A percentile compares a stretch with the other conserved stretches of the same genome.
Conservation (phyloP, 2,329 filamentous ascomycete genomes). For the Exophiala oligosperma region DNA sequence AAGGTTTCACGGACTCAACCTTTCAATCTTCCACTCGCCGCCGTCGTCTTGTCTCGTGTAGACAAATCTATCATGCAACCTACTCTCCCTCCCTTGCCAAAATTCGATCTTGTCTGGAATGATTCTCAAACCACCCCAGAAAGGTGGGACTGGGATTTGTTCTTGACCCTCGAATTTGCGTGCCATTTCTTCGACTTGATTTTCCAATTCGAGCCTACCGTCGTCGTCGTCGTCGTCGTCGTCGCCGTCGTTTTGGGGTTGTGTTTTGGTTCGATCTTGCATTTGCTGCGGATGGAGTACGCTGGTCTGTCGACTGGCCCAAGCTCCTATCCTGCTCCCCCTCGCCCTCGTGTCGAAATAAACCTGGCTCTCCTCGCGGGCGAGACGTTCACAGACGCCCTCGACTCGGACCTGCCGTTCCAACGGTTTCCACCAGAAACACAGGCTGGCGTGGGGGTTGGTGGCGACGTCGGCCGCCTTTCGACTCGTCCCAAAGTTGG, state of each 20-base stretch:
- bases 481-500: slow-evolving; percentile 79
- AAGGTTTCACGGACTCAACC: slow-evolving; percentile 27
- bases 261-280: no score
- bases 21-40: slow-evolving; percentile 27
- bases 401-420: slow-evolving; percentile 93
- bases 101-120: slow-evolving; percentile 89
- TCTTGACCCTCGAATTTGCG: slow-evolving; percentile 71
- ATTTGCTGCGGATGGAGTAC: slow-evolving; percentile 56
- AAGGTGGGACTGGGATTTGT: slow-evolving; percentile 83
- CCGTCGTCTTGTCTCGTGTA: slow-evolving; percentile 64
- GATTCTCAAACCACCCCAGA: slow-evolving; percentile 90
- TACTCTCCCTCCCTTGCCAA: slow-evolving; percentile 87
- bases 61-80: slow-evolving; percentile 89
- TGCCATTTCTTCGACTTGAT: slow-evolving; percentile 75
- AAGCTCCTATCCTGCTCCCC: slow-evolving; percentile 83
- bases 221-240: slow-evolving; percentile 53
- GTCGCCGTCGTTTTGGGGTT: slow-evolving; percentile 22
- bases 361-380: slow-evolving; percentile 67
- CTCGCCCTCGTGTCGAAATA: slow-evolving; percentile 69
- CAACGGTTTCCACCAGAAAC: slow-evolving; percentile 85
- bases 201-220: slow-evolving; percentile 72
- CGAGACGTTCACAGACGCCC: slow-evolving; percentile 68
- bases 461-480: slow-evolving; percentile 66
- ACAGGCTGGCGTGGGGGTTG: slow-evolving; percentile 78
- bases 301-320: slow-evolving; percentile 86